Base-by-base conservation (phyloP, 1,284 basidiomycete species). In the Cryptococcus jaspeensis region DNA sequence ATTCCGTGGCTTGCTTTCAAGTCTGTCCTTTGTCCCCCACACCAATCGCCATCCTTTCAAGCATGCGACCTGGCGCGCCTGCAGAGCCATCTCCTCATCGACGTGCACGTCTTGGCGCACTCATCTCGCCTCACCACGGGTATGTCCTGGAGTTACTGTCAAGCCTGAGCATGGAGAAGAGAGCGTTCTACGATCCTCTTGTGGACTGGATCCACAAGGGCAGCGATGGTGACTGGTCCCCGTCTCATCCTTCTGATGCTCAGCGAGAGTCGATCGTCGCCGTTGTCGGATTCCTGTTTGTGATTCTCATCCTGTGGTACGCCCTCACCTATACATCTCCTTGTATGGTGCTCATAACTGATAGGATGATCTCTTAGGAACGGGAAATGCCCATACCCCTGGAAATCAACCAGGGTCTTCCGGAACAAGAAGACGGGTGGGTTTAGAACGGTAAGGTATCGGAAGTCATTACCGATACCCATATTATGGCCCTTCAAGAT, bases 401-500 rank as follows among this genome's bases (percentile, higher is more conserved):
- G 59, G 55, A 28, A 25, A 15, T 25, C 18, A 15, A 23, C n/a
- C 18, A 41, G 25, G 38, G 47, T 22, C 18, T 32, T n/a, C 23
- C 47, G 32, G 35, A 28, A 40, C 35, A 38, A 40, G 28, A 22
- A 28, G 52, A 55, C 36, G 20, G 44, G 39, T 25, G 47, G 55
- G 9, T 40, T 50, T 45, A 48, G 38, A 53, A 55, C n/a, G 15
- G 44, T 23, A 41, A 40, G 39, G 22, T 22, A 16, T 20, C 58
- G 53, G 54, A 40, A n/a, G 36, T 50, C 50, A 5, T 36, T 60
- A 12, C 51, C 55, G 16, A 39, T 65, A 5, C 65, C 62, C 3
- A 28, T 70, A 20, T 45, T 67, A 43, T 56, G 48, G 51, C 66
- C 65, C 2, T 62, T 69, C 59, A 72, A 72, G 49, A 60, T 67